Evolutionary conservation across 306 rosid species (phyloP), one percentile per base, ranked within the genome.

Genomic region (Lathyrus tuberosus): DNA sequence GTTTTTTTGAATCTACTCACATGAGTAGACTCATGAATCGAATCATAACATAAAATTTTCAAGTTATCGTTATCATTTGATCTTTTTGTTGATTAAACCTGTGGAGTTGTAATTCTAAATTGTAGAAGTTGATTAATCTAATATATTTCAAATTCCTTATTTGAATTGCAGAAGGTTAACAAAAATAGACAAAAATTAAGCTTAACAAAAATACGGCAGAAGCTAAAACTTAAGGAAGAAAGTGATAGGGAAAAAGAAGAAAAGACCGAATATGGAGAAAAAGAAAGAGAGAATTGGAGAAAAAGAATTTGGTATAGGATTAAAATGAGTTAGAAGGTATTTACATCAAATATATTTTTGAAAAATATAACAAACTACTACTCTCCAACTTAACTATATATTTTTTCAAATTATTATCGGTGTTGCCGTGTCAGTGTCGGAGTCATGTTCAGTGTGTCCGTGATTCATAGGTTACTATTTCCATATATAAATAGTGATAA

Each of bases 401-500:
- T 20, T 20, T 20, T 20, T 20, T 20, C 22, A 20, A 20, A 20
- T 20, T 20, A 20, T 20, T 20, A 20, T 20, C 22, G 1, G 22
- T 20, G 22, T 20, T 20, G 22, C 22, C 22, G 22, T 20, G 22
- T 20, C 22, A 20, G 22, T 1, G 22, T 20, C 22, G 22, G 22
- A 20, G 22, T 20, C 22, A 20, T 20, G 22, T 20, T 20, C 1
- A 1, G 22, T 1, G 22, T 20, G 22, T 20, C 22, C 1, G 22
- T 20, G 22, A 0, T 20, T 20, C 22, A 20, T 20, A 20, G 22
- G 22, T 26, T 26, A 26, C 75, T 53, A 65, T 51, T 78, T 65
- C 76, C 66, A 57, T 46, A 26, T 18, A 57, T 16, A 74, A 59
- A n/a, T 2, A 16, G 48, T 20, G 51, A 67, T 5, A 57, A 60